Base-by-base conservation (phyloP, 176 grass and related monocot species). In the Phyllostachys edulis region DNA sequence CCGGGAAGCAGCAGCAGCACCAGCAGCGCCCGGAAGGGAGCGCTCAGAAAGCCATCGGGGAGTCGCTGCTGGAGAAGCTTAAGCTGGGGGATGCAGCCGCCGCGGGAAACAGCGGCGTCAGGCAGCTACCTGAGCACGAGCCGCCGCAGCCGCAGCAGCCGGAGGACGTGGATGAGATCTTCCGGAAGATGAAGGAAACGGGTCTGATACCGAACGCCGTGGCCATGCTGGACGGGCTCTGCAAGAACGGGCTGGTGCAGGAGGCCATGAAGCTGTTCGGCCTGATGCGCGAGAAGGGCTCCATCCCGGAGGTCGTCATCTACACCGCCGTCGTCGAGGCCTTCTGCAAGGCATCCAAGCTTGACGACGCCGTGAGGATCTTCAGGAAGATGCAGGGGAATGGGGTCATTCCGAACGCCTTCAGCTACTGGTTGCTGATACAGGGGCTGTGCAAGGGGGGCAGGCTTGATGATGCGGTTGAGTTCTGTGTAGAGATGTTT, bases 231-330 rank as follows among this genome's bases (percentile, higher is more conserved):
- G 93, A 96, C 24, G 91, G 91, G 21, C 78, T 98, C 38, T 98
- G 96, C 49, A 98, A 98, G 87, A 92, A 90, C 55, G 96, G 96
- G n/a, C 47, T 96, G 73, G 82, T 98, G 60, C 88, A 95, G 73
- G 96, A 98, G 68, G 96, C 96, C 77, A 94, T 98, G 93, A 94
- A 96, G 67, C 85, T 98, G 57, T 98, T 98, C 64, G 87, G 91
- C 17, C 67, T 91, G 29, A 98, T 98, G 89, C 93, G 96, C 2
- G 96, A 98, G 88, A 98, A 94, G 70, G 91, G 96, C 9, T 83
- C 88, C 18, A 98, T 98, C 63, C 96, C 96, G 5, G 96, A 98
- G 80, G 96, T 98, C 2, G 96, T 98, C 23, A 87, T 98, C 46
- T 98, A 98, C 91, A 96, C 96, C 2, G 96, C 96, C 0, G 93